Evolutionary conservation across 2,329 filamentous ascomycete species (phyloP).

Genomic region (Samsoniella hepiali): DNA sequence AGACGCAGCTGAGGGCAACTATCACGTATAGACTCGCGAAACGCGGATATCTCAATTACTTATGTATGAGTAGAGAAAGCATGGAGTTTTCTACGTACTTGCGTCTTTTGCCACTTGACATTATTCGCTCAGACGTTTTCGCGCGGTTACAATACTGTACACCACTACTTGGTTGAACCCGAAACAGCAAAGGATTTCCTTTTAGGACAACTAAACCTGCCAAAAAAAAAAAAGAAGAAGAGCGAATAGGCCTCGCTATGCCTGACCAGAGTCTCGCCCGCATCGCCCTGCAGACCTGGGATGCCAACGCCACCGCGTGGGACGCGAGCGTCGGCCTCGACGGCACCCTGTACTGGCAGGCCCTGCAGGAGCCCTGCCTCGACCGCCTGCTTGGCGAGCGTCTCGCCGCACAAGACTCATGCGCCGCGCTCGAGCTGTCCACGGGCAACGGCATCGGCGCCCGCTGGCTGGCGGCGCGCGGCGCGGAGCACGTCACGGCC

Average conservation of each 20-base stretch:
- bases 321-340: conserved; percentile 37
- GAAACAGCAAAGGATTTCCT: background rate
- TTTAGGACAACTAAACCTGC: background rate
- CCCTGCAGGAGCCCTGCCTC: conserved; percentile 41
- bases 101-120: too few species aligned
- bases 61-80: too few species aligned
- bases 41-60: too few species aligned
- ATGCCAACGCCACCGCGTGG: conserved; percentile 41
- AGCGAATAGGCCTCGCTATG: background rate
- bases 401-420: too few species aligned
- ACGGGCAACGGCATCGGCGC: conserved; percentile 49
- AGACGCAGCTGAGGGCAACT: too few species aligned
- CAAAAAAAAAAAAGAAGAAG: background rate
- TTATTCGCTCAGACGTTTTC: too few species aligned
- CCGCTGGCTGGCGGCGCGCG: conserved; percentile 39
- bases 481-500: conserved; percentile 36
- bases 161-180: background rate
- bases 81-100: too few species aligned
- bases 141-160: too few species aligned
- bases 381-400: conserved; percentile 32
- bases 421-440: conserved; percentile 45
- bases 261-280: background rate
- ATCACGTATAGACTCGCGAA: too few species aligned
- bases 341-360: conserved; percentile 44
- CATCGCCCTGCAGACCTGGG: conserved; percentile 36